Base-by-base conservation (phyloP, 768 basidiomycete genomes). In the Mycena rebaudengoi region DNA sequence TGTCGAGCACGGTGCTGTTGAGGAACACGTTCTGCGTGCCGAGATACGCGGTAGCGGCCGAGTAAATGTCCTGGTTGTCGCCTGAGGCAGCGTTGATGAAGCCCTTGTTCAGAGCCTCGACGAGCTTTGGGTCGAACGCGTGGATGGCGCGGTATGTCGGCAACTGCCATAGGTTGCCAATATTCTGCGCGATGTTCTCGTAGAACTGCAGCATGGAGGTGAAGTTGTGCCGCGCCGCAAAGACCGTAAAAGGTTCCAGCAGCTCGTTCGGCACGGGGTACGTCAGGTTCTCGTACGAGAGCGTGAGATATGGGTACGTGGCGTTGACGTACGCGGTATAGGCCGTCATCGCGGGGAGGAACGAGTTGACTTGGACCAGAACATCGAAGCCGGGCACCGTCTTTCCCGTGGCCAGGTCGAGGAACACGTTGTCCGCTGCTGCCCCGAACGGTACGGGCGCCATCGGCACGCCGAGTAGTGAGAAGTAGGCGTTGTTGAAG, bases 211-310 rank as follows among this genome's bases (percentile, higher is more conserved):
- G 54, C 29, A 56, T 21, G 16, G 54, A 30, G 43, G 54, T 56
- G 21, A 56, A 46, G 30, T 57, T 57, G 55, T 57, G 55, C 44
- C 44, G 43, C 44, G 43, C 45, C 14, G 55, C 55, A 45, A 57
- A 57, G 32, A 57, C 55, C 30, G 55, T 57, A 18, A 57, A 57
- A 12, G 55, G 55, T 26, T 57, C 44, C 21, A 57, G 18, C 45
- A 57, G 32, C 55, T 57, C 55, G 6, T 18, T 23, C 18, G 55
- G 55, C 30, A 57, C 7, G 6, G 55, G 55, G 35, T 57, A 39
- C 7, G 55, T 33, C 14, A 57, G 43, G 32, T 57, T 57, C 30
- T 57, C 55, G 55, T 57, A 57, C 44, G 55, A 57, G 44, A 57
- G 55, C 8, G 32, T 57, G 55, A 57, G 55, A 29, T 46, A 57